Evolutionary conservation across 805 yeast genomes (phyloP), one percentile per base, ranked within the genome.

Genomic region (Candida berthetii): DNA sequence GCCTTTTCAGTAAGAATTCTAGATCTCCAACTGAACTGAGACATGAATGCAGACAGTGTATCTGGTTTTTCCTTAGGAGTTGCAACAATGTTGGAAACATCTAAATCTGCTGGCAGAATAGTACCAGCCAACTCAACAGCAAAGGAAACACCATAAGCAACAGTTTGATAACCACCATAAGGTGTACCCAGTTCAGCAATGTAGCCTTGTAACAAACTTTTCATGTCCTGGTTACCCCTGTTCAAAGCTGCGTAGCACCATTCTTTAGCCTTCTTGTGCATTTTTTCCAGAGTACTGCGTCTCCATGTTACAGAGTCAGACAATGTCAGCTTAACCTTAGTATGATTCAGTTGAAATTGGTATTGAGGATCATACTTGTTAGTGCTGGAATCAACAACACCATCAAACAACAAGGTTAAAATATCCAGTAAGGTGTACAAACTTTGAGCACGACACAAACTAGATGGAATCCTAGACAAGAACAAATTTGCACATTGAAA

Each of bases 41-140:
- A 71, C 41, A 89, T 69, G 52, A 88, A 82, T 0, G 81, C 80
- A 0, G 95, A 82, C 28, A 83, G 69, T 1, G 87, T 76, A 53
- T 78, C 71, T 42, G 75, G 73, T 29, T 64, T 66, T 46, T 59
- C 59, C 29, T 56, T 62, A 10, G 64, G 58, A 17, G 54, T 43
- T 11, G 52, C 48, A 39, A 72, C 57, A 33, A 80, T 66, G 35
- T 74, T 72, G 2, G 77, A 71, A 24, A 82, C 60, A 52, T 85
- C 93, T 35, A 81, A 66, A 52, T 87, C 95, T 24, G 70, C 71
- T 16, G 81, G 70, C n/a, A 80, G 64, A 11, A 87, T 73, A 4
- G 75, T 60, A 4, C 93, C 88, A 1, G 96, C 95, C 81, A 88
- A 75, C 49, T 86, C 93, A 43, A 90, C 66, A 0, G 99, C 98